Evolutionary conservation across 768 basidiomycete genomes (phyloP), one percentile per base, ranked within the genome.

Genomic region (Guyanaporus albipodus): DNA sequence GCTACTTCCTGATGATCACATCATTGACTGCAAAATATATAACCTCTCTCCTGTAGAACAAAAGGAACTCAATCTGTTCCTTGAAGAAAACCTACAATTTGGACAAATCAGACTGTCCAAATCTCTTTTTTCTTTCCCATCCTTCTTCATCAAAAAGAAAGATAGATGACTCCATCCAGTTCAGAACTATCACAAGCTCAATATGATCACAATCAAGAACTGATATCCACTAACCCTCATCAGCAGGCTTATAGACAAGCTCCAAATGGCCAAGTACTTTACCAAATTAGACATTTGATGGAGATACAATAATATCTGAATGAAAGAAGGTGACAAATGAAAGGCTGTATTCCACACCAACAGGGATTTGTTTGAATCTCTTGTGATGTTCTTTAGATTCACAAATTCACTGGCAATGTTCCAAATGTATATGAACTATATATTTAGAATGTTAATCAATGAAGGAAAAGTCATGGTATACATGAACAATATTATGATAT

Each of bases 231-330:
- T 37, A 6, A 18, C 34, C 10, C 9, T 35, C 15, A 35, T 21
- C 2, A 19, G 8, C 2, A 51, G 66, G n/a, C 26, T 67, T 2
- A 39, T 67, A 15, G 37, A 64, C 7, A 53, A 60, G 19, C 56
- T 68, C 0, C 38, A 50, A 4, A 28, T 42, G 0, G 52, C 66
- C 0, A 32, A 41, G 2, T 43, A 64, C 45, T 67, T 65, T n/a
- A n/a, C n/a, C 43, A 62, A 59, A 33, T 14, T 64, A 14, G 62
- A 73, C 49, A 45, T 71, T 8, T 37, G 54, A 0, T 58, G 54
- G 36, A 68, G 63, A 64, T 72, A n/a, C n/a, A n/a, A n/a, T 39
- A 61, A 63, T 9, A 40, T 70, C 2, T 38, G 55, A 2, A 56
- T 71, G 22, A 45, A 44, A 6, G 48, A 56, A 17, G 60, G 63